Percentiles rank a stretch among this genome's conserved stretches.
Evolutionary conservation across 441 rosid genomes (phyloP).

Genomic region (Biscutella laevigata): DNA sequence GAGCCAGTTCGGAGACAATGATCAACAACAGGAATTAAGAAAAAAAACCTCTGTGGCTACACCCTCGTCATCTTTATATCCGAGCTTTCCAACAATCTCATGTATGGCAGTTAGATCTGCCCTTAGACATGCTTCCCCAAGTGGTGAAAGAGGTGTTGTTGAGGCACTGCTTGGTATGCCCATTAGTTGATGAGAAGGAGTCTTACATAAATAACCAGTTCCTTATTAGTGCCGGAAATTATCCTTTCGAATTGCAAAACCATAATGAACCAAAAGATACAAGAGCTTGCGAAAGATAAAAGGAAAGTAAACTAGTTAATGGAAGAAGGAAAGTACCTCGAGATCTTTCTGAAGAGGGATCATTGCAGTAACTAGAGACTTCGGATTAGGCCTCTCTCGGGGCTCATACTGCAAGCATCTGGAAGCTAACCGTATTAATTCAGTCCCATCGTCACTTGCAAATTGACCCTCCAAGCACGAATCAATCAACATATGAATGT

Average conservation of each 20-base stretch:
- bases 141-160: constrained; percentile 44
- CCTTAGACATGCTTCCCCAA: constrained; percentile 81
- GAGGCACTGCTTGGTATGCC: constrained; percentile 58
- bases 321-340: constrained; percentile 42
- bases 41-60: constrained; percentile 67
- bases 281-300: neutral
- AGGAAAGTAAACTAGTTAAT: neutral
- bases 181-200: constrained; percentile 78
- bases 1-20: neutral
- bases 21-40: neutral
- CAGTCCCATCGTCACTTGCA: constrained; percentile 72
- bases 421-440: constrained; percentile 82
- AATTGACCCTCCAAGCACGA: constrained; percentile 90
- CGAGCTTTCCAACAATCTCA: constrained; percentile 57
- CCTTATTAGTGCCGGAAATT: constrained; percentile 5
- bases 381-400: constrained; percentile 77
- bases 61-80: constrained; percentile 87
- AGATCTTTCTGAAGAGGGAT: constrained; percentile 76
- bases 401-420: constrained; percentile 87
- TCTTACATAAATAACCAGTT: constrained; percentile 32
- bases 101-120: constrained; percentile 72
- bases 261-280: neutral
- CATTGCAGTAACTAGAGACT: constrained; percentile 63
- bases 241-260: neutral
- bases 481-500: constrained; percentile 73